Evolutionary conservation across 768 basidiomycete species (phyloP).

Genomic region (Filobasidium floriforme): DNA sequence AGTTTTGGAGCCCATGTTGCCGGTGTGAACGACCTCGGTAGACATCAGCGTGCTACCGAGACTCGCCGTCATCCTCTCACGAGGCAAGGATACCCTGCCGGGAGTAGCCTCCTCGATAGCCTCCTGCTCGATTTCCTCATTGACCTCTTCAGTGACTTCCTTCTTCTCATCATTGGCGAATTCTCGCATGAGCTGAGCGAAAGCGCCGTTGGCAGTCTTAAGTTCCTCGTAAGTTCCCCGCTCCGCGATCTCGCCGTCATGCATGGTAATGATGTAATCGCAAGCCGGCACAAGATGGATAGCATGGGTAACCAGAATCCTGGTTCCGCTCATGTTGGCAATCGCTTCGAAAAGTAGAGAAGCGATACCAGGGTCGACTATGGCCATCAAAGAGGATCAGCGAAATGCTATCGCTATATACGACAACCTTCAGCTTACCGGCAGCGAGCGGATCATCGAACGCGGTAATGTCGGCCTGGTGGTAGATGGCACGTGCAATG

Average conservation of each 20-base stretch:
- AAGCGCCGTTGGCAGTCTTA: slow-evolving; percentile 58
- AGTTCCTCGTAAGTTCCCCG: slow-evolving; percentile 70
- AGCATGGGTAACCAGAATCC: slow-evolving; percentile 82
- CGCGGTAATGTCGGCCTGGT: slow-evolving; percentile 73
- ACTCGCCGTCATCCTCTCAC: slow-evolving; percentile 45
- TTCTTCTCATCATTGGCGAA: slow-evolving; percentile 64
- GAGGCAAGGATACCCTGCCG: slow-evolving; percentile 42
- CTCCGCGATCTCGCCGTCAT: slow-evolving; percentile 70
- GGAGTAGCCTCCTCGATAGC: slow-evolving; percentile 39
- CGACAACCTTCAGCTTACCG: not conserved
- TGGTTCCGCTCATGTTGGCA: slow-evolving; percentile 62
- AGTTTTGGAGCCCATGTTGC: slow-evolving; percentile 55
- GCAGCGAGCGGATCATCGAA: slow-evolving; percentile 59
- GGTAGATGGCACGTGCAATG: slow-evolving; percentile 80
- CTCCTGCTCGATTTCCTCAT: slow-evolving; percentile 47
- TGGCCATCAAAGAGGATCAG: slow-evolving; percentile 51
- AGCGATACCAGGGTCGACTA: slow-evolving; percentile 86
- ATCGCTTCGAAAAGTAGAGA: slow-evolving; percentile 78
- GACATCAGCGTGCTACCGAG: slow-evolving; percentile 61
- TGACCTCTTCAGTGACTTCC: slow-evolving; percentile 41
- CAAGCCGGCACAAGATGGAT: slow-evolving; percentile 81
- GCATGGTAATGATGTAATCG: slow-evolving; percentile 74
- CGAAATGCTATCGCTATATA: slow-evolving; percentile 44
- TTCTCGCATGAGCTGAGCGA: slow-evolving; percentile 65
- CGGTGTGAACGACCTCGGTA: slow-evolving; percentile 70